phyloP scores from a whole-genome alignment of 2,329 filamentous ascomycete species.

The Nakataea oryzae region DNA sequence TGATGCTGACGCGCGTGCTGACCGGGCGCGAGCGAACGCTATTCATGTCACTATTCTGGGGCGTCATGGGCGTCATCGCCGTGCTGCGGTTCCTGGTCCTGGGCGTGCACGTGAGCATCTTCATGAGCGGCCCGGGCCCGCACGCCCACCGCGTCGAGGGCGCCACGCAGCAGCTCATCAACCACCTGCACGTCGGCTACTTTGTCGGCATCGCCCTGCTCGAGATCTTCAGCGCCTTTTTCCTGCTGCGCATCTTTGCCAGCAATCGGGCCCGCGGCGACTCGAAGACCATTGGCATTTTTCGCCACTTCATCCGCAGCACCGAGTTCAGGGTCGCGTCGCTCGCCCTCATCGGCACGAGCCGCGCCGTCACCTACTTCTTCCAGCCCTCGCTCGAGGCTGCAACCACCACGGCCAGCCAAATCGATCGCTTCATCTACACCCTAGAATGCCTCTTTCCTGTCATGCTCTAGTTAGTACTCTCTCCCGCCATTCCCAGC shows the following conservation, averaged over 20 bases:
- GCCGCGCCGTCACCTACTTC: conserved; percentile 28
- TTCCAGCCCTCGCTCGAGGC: conserved; percentile 25
- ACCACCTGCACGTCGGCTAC: conserved; percentile 28
- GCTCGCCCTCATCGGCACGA: conserved; percentile 25
- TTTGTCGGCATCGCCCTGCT: conserved; percentile 28
- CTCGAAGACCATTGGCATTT: conserved; percentile 18
- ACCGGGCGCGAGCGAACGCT: conserved; percentile 27
- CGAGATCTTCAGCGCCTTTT: conserved; percentile 27
- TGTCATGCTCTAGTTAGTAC: conserved; percentile 25
- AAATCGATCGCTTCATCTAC: conserved; percentile 30
- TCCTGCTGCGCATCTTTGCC: conserved; percentile 25
- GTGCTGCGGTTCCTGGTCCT: conserved; percentile 32
- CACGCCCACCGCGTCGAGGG: conserved; percentile 7
- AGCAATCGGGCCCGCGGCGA: conserved; percentile 17
- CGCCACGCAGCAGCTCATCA: conserved; percentile 18
- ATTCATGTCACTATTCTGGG: conserved; percentile 44
- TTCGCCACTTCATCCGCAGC: conserved; percentile 27
- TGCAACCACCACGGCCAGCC: conserved; percentile 23
- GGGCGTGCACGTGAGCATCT: not conserved
- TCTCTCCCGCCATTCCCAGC: too few species aligned
- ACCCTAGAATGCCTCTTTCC: conserved; percentile 30
- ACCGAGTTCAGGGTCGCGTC: conserved; percentile 27
- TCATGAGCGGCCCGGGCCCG: not conserved
- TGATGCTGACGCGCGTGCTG: conserved; percentile 40
- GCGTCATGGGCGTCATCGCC: conserved; percentile 40